Conservation (phyloP, 768 basidiomycete genomes). For the Hypsizygus marmoreus region DNA sequence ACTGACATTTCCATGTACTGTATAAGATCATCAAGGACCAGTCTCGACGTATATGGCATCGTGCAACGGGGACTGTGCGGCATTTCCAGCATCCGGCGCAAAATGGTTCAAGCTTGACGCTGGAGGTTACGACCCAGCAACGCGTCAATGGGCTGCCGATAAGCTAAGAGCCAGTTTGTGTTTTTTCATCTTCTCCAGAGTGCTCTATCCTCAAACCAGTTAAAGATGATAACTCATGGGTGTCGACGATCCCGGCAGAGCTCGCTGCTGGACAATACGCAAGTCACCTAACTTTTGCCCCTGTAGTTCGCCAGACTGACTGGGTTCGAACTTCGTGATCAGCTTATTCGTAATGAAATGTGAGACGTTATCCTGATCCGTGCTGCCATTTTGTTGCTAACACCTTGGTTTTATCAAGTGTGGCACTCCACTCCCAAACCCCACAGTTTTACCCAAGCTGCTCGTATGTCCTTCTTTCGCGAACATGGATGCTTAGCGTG, state of each 20-base stretch:
- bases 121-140: constrained; percentile 40
- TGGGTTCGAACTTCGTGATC: constrained; percentile 3
- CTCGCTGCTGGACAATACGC: constrained; percentile 52
- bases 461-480: constrained; percentile 35
- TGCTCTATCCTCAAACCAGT: not conserved
- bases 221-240: constrained; percentile 41
- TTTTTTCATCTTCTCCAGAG: constrained; percentile 6
- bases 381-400: constrained; percentile 9
- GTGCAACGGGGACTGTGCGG: constrained; percentile 46
- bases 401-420: constrained; percentile 23
- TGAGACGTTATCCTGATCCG: constrained; percentile 19
- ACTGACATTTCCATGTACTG: not conserved
- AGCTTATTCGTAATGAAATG: constrained; percentile 55
- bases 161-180: constrained; percentile 42
- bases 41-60: constrained; percentile 55
- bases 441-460: constrained; percentile 53
- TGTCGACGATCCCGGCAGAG: constrained; percentile 41
- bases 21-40: constrained; percentile 52
- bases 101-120: constrained; percentile 55
- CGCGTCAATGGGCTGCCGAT: constrained; percentile 43
- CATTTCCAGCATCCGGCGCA: constrained; percentile 37
- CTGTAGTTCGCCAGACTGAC: not conserved
- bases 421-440: constrained; percentile 45
- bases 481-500: not conserved
- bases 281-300: constrained; percentile 24